Percentiles rank a stretch among this genome's conserved stretches.
phyloP scores from a whole-genome alignment of 1,284 basidiomycete species.

The Austroboletus novae-zelandiae region DNA sequence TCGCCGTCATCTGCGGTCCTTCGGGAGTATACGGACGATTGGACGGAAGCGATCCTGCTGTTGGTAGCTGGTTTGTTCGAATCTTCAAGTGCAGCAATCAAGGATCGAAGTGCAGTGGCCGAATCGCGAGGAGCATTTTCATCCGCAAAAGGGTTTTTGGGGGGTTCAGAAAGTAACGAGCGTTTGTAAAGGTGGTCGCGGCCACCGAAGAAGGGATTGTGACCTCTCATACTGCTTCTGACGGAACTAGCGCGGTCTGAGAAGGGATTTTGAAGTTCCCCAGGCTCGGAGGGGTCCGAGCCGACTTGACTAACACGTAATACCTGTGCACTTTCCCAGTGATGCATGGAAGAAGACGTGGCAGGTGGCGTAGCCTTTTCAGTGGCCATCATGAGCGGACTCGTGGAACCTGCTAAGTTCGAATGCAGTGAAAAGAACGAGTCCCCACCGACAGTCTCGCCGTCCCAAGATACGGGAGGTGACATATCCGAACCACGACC shows the following conservation, averaged over 20 bases:
- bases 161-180: conserved; percentile 29
- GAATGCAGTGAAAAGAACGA: conserved; percentile 51
- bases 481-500: conserved; percentile 30
- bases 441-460: conserved; percentile 45
- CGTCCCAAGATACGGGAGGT: conserved; percentile 53
- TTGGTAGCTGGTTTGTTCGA: conserved; percentile 41
- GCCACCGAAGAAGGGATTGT: conserved; percentile 68
- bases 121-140: conserved; percentile 7
- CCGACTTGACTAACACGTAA: conserved; percentile 42
- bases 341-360: conserved; percentile 47
- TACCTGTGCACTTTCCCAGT: conserved; percentile 72
- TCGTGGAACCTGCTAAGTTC: conserved; percentile 39
- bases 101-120: conserved; percentile 42
- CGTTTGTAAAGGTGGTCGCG: conserved; percentile 28
- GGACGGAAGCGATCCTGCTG: conserved; percentile 48
- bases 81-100: conserved; percentile 60
- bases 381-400: conserved; percentile 50
- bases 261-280: conserved; percentile 41
- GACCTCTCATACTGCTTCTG: conserved; percentile 36
- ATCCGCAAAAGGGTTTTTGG: conserved; percentile 39
- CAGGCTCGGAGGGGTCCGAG: conserved; percentile 21
- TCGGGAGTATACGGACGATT: conserved; percentile 37
- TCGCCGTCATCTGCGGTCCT: conserved; percentile 24
- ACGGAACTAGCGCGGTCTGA: conserved; percentile 29
- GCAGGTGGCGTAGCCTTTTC: conserved; percentile 61